Base-by-base conservation (phyloP, 257 asterid genomes). In the Solanum etuberosum region DNA sequence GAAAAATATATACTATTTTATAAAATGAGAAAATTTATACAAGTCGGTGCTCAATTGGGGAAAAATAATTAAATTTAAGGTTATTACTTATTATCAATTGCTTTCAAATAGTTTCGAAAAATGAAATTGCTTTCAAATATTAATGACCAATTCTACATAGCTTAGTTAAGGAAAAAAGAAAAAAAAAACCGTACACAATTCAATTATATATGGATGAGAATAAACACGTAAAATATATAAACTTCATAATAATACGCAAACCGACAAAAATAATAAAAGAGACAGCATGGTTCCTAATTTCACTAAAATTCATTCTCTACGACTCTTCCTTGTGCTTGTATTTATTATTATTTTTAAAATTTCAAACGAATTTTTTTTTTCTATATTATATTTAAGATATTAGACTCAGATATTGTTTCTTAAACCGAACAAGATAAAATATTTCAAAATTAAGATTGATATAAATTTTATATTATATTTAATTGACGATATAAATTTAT, bases 401-500 rank as follows among this genome's bases (percentile, higher is more conserved):
- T 63, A n/a, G 3, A 63, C 15, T n/a, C 1, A 63, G 1, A n/a
- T 4, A 10, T n/a, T 11, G 0, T 9, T 21, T 21, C 1, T 4
- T 23, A 23, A 20, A 18, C 4, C 21, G 0, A n/a, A n/a, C 6
- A n/a, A 63, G 7, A 0, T 10, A 0, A 63, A 0, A n/a, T 12
- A 29, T 13, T 29, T 29, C 0, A 67, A 13, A 67, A 67, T 27
- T 27, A 27, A 67, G 3, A 5, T 27, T 29, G 0, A 68, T 14
- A 68, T 63, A 63, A 25, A 25, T 10, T 65, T 25, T 12, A 12
- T 12, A 5, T 11, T 11, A n/a, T n/a, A 0, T n/a, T 61, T 54
- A 23, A n/a, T 61, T 23, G 7, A n/a, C 1, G 0, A 23, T 23
- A n/a, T 23, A 61, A n/a, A 23, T n/a, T 61, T 61, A 9, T 54